A percentile compares a stretch with the other conserved stretches of the same genome.
These are phyloP conservation scores for Aspergillus wentii DNA, from an alignment of 495 filamentous ascomycete genomes.

Conservation along the genomic window DNA sequence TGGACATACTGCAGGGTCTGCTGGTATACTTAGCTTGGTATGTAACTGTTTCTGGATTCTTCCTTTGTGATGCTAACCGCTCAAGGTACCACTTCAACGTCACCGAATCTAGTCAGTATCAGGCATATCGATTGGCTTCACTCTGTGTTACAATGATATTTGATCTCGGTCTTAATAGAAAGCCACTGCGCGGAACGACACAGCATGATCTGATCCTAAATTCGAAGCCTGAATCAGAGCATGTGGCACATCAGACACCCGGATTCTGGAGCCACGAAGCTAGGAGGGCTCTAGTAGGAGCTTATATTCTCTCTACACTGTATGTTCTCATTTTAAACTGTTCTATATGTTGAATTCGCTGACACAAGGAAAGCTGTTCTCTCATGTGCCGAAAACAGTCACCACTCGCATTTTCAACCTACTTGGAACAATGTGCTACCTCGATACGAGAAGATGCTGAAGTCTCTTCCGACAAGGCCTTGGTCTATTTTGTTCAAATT, in stretches of 20 bases:
- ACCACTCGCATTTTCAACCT: not conserved
- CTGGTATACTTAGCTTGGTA: no score
- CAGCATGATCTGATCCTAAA: no score
- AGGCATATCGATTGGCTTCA: not conserved
- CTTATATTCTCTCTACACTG: not conserved
- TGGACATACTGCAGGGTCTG: no score
- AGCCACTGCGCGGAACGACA: not conserved
- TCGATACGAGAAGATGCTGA: not conserved
- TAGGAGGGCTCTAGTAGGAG: not conserved
- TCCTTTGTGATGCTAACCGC: no score
- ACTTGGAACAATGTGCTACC: not conserved
- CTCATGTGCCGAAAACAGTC: constrained; percentile 1
- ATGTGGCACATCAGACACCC: not conserved
- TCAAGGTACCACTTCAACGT: constrained; percentile 4
- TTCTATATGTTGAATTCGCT: not conserved
- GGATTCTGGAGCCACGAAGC: constrained; percentile 1
- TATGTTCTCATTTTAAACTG: no score
- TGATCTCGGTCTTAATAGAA: not conserved
- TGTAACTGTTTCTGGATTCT: no score
- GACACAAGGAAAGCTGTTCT: not conserved
- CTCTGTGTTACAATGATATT: constrained; percentile 1
- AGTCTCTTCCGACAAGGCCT: not conserved
- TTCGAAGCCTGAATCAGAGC: no score
- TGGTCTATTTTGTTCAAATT: not conserved
- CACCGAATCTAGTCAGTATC: constrained; percentile 1